A percentile compares a stretch with the other conserved stretches of the same genome.
These are phyloP conservation scores for Rosa rugosa DNA, from an alignment of 306 rosid genomes.

Conservation along the genomic window DNA sequence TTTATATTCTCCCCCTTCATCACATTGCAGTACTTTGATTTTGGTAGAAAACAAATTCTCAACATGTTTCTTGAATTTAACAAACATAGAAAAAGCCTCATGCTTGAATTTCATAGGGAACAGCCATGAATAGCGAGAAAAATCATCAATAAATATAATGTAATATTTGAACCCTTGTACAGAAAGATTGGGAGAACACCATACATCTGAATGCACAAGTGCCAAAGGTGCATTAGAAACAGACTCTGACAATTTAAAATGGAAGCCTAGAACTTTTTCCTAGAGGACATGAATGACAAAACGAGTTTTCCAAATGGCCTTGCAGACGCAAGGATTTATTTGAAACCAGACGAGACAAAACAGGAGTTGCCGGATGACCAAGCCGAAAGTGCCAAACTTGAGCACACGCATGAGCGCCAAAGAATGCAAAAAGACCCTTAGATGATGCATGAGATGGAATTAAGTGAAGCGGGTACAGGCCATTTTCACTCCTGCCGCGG, in stretches of 20 bases:
- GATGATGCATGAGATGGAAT: too few species aligned
- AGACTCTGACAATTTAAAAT: neutral
- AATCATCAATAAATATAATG: neutral
- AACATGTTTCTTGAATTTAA: too few species aligned
- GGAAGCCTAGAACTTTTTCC: neutral
- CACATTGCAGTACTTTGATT: neutral
- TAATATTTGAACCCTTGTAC: neutral
- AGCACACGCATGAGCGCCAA: neutral
- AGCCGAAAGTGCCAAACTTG: neutral
- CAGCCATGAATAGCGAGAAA: neutral
- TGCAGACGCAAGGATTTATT: neutral
- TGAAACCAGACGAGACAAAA: neutral
- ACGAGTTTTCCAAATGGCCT: neutral
- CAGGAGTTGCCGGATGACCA: neutral
- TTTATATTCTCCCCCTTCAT: neutral
- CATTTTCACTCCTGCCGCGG: too few species aligned
- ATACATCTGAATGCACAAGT: neutral
- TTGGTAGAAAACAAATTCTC: too few species aligned
- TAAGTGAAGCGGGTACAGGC: too few species aligned
- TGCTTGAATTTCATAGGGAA: neutral
- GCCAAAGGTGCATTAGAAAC: neutral
- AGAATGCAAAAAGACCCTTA: neutral
- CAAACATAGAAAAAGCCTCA: too few species aligned
- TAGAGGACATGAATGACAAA: neutral
- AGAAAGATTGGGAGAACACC: neutral